Evolutionary conservation across 2,329 filamentous ascomycete species (phyloP), one percentile per base, ranked within the genome.

Genomic region (Scedosporium minutisporum): DNA sequence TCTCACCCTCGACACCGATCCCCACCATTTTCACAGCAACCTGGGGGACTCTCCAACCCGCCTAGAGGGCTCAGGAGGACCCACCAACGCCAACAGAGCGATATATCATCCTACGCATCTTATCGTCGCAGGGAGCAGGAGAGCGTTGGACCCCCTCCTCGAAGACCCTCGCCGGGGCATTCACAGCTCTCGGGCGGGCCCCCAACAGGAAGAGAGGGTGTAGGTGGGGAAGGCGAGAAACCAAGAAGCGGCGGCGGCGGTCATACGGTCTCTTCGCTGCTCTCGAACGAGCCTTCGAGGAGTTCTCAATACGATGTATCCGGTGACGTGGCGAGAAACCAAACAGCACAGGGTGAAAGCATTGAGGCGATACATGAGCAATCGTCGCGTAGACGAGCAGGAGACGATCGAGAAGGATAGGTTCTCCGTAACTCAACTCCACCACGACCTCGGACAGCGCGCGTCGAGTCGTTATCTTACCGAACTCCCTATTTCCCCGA

Each of bases 1-100:
- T 51, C 77, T 78, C 63, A 16, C 59, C 64, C 27, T 57, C 63
- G 46, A 57, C 63, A n/a, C 25, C 61, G 53, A 61, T 65, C 51
- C 46, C 23, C 53, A 25, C 38, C 55, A 18, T 21, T 58, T 58
- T 44, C 38, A 27, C 57, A 59, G 29, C 41, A 63, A 21, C 21
- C 58, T 33, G 16, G 21, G 18, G 48, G 60, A 29, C 27, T 44
- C 12, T 25, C 46, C 23, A 83, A 82, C 63, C 81, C 81, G 3
- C 80, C 79, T 23, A 78, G 78, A 7, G 77, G 78, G 66, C 80
- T 83, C 71, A 79, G 82, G 65, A 77, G 82, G 65, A 82, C 81
- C 57, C 87, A 89, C 70, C 83, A 82, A 57, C 81, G 87, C 66
- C 84, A 87, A 68, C 80, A 82, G 69, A 90, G 87, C 73, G 87